Base-by-base conservation (phyloP, 2,329 filamentous ascomycete genomes). In the Neofusicoccum parvum region DNA sequence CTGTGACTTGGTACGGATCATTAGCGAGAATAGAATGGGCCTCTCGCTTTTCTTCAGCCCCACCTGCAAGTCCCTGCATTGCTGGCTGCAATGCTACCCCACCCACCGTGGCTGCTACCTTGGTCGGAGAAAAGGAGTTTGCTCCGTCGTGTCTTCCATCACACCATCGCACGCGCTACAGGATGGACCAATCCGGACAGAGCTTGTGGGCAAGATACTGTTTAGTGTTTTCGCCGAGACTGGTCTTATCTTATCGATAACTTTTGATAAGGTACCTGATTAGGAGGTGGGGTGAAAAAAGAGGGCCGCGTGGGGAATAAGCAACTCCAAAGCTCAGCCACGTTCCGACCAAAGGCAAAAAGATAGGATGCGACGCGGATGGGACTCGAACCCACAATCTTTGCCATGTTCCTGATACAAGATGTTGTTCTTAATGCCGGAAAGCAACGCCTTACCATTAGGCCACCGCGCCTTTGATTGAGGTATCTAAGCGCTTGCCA, bases 401-500 rank as follows among this genome's bases (percentile, higher is more conserved):
- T 65, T 58, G 63, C 63, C 63, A 65, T 27, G n/a, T 6, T 65
- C 50, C 50, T 14, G 6, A 41, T 45, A 3, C 23, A 23, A 23
- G 23, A 3, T 23, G 23, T 23, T 23, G 23, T 23, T 23, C 23
- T 23, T 23, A 3, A 23, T 23, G 23, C 23, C 23, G 23, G 23
- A 23, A 23, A 23, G 23, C 23, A 23, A 23, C 23, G 72, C 72
- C 72, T 73, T 73, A 72, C 72, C 72, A 73, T 73, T 73, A 73
- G 72, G 72, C 72, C 72, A 73, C 71, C 68, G 69, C 68, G 69
- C 70, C 70, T 34, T 64, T 45, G 20, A 37, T 53, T 63, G 49
- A 37, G 2, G 4, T 2, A 0, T 6, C 0, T 7, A 1, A 3
- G 3, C 0, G 15, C 9, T 9, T 5, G 54, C 12, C 1, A 34